Evolutionary conservation across 208 protist species (phyloP), one percentile per base, ranked within the genome.

Genomic region (Zelonia costaricensis): DNA sequence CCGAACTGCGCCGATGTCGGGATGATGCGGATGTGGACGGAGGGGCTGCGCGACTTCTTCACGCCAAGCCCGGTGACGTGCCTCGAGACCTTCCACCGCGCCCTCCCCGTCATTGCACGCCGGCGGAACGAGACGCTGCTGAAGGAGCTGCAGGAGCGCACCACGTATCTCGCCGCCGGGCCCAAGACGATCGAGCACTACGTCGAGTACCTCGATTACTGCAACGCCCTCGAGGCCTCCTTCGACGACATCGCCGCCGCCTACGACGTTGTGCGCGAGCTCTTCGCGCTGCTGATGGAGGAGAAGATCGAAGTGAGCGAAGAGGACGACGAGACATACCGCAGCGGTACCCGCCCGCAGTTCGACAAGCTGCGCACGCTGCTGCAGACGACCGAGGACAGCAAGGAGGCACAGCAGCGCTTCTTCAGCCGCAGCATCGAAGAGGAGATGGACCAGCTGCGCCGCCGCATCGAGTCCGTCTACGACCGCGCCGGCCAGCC

Each of bases 161-260:
- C 94, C 52, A 74, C 74, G 8, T 94, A 89, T 40, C 88, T 98
- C 16, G 60, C 77, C 10, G 74, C 76, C 12, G 38, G 67, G 16
- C 97, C 97, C 28, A 88, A 91, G 60, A 94, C 87, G 31, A 84
- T 97, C 23, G 93, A 97, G 79, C 90, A 97, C 58, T 98, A 95
- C 71, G 94, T 98, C 30, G 82, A 91, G 69, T 93, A 91, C 71
- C 67, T 97, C 13, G 70, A 74, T 20, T 97, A 92, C 81, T 86
- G 92, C 79, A 88, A 85, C 51, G 60, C 78, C 45, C 61, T 96
- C 38, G 84, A 91, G 56, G 69, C 52, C 12, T 63, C 77, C n/a
- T 87, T 97, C 51, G 94, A 98, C 53, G 57, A 48, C 52, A 76
- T 97, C 28, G 69, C 79, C 20, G 76, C 81, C 22, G 69, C 73